These are phyloP conservation scores for Ballota nigra DNA, from an alignment of 257 asterid species.

Conservation along the genomic window DNA sequence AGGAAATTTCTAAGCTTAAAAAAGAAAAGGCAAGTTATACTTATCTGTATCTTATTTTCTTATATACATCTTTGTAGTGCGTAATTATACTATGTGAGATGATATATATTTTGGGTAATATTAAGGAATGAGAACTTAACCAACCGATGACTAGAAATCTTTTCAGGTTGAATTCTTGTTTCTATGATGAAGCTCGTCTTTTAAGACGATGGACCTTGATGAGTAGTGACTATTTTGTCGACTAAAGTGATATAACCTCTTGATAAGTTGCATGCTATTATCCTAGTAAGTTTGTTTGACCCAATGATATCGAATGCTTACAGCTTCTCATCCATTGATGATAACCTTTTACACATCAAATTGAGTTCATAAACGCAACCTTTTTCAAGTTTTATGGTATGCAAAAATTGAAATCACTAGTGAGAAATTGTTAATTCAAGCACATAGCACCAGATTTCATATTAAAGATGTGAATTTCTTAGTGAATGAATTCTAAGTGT, in stretches of 20 bases:
- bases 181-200: background rate
- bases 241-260: too few species aligned
- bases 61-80: background rate
- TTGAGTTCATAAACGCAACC: background rate
- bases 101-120: background rate
- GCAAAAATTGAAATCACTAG: background rate
- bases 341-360: too few species aligned
- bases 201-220: background rate
- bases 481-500: background rate
- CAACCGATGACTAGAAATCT: background rate
- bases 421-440: background rate
- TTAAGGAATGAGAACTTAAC: background rate
- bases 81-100: background rate
- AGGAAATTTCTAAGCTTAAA: constrained; percentile 66
- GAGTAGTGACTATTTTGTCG: too few species aligned
- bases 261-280: too few species aligned
- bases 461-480: background rate
- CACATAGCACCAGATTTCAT: background rate
- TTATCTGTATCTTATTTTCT: background rate
- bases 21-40: constrained; percentile 56
- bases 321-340: too few species aligned
- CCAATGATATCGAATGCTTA: too few species aligned
- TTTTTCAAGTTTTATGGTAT: background rate
- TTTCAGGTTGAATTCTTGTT: background rate
- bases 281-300: too few species aligned